phyloP scores from a whole-genome alignment of 306 rosid species.

The Vachellia pachyceras region DNA sequence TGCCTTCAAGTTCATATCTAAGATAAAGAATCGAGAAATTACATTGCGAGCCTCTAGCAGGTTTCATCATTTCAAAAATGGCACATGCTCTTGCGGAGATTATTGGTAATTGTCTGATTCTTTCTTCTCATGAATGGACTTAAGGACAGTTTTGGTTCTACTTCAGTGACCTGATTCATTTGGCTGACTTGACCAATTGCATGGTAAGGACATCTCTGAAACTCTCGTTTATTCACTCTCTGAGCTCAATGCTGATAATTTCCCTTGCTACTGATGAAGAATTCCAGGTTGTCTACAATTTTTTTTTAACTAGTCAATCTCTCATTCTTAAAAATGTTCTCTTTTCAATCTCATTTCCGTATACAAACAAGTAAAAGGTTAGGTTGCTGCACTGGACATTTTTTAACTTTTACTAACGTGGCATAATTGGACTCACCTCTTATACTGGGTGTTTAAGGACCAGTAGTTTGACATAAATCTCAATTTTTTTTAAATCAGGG shows the following conservation, averaged over 20 bases:
- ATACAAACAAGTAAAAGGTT: not conserved
- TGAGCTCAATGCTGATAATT: not conserved
- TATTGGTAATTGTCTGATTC: conserved; percentile 58
- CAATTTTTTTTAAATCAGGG: not conserved
- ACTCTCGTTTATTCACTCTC: not conserved
- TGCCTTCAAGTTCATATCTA: no score
- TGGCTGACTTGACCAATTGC: not conserved
- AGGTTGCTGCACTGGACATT: no score
- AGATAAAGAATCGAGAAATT: conserved; percentile 62
- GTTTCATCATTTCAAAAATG: conserved; percentile 88
- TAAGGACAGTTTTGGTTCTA: not conserved
- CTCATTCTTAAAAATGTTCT: not conserved
- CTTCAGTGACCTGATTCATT: not conserved
- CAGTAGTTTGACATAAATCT: not conserved
- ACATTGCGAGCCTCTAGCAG: conserved; percentile 69
- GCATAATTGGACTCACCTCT: no score
- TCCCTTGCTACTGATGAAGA: not conserved
- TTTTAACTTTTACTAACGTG: no score
- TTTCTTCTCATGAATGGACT: not conserved
- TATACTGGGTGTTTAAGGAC: no score
- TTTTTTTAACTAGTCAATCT: no score
- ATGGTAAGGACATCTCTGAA: not conserved
- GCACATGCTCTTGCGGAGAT: conserved; percentile 83
- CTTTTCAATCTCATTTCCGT: not conserved
- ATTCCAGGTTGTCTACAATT: not conserved